phyloP scores from a whole-genome alignment of 2,329 filamentous ascomycete genomes.

The Claviceps sp. region DNA sequence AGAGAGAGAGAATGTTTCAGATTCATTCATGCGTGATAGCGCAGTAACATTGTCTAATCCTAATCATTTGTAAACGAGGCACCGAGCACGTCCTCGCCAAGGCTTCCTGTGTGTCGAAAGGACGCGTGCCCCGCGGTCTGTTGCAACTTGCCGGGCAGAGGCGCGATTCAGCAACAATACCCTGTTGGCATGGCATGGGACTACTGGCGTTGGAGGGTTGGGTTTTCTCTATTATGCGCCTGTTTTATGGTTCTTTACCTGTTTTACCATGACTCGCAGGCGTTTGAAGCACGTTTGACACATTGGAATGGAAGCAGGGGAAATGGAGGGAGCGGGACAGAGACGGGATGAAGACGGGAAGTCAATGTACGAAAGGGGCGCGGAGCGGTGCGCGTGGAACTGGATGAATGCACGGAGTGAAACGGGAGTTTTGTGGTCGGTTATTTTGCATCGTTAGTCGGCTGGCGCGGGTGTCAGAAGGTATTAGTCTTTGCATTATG shows the following conservation, averaged over 20 bases:
- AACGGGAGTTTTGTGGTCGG: neutral
- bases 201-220: constrained; percentile 2
- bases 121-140: too few species aligned
- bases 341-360: neutral
- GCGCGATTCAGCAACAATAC: neutral
- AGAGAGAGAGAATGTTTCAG: neutral
- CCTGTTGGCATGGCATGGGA: constrained; percentile 1
- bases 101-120: neutral
- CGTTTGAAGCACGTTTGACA: neutral
- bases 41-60: constrained; percentile 3
- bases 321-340: neutral
- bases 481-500: neutral
- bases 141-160: too few species aligned
- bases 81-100: neutral
- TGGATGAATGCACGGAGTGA: neutral
- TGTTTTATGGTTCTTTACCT: neutral
- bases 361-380: too few species aligned
- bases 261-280: neutral
- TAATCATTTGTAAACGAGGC: neutral
- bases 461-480: neutral
- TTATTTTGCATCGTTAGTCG: constrained; percentile 1
- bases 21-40: constrained; percentile 15
- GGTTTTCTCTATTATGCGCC: neutral
- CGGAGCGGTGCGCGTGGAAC: neutral
- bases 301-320: constrained; percentile 2